phyloP scores from a whole-genome alignment of 257 asterid species.

The Solanum verrucosum region DNA sequence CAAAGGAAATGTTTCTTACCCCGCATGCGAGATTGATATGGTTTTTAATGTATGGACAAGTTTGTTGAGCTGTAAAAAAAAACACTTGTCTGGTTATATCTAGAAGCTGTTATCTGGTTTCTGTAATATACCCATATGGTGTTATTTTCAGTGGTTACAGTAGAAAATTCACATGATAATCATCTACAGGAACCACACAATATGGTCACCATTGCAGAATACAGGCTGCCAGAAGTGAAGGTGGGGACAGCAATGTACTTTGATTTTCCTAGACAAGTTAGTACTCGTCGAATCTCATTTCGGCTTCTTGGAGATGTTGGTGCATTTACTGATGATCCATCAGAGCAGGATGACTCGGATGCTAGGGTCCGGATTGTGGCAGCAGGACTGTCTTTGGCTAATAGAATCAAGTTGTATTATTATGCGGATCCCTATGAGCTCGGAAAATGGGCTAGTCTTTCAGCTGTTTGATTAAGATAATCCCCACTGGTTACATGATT shows the following conservation, averaged over 20 bases:
- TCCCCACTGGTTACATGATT: background rate
- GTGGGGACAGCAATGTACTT: constrained; percentile 84
- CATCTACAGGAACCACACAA: constrained; percentile 59
- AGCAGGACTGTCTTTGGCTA: constrained; percentile 65
- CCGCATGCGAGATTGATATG: background rate
- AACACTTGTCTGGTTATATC: background rate
- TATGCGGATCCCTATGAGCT: constrained; percentile 86
- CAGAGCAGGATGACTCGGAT: constrained; percentile 76
- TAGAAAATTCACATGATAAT: background rate
- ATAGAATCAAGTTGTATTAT: constrained; percentile 75
- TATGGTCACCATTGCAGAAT: constrained; percentile 70
- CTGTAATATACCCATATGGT: background rate
- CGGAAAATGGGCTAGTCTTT: constrained; percentile 93
- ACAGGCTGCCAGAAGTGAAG: constrained; percentile 85
- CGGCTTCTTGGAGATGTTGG: constrained; percentile 81
- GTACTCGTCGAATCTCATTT: constrained; percentile 59
- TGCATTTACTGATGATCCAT: constrained; percentile 69
- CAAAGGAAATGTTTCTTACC: background rate
- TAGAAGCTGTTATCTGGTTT: background rate
- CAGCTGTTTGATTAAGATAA: constrained; percentile 45
- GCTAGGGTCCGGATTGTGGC: constrained; percentile 45
- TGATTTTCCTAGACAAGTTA: constrained; percentile 77
- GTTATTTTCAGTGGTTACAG: background rate
- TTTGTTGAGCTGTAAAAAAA: background rate
- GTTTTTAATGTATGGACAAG: background rate